Evolutionary conservation across 768 basidiomycete genomes (phyloP).

Genomic region (Boletus sp.): DNA sequence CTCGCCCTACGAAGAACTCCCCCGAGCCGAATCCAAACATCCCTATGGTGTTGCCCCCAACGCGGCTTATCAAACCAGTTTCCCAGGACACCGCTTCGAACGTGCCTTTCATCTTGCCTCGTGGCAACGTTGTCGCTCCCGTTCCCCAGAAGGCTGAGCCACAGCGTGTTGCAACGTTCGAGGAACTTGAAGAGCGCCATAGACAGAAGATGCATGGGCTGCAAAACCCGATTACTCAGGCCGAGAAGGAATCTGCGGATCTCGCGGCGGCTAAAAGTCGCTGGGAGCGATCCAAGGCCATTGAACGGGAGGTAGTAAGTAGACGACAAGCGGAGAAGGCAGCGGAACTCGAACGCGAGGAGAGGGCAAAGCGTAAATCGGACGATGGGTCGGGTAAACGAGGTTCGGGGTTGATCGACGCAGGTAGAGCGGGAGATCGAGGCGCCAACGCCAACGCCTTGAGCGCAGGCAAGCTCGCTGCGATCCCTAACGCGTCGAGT

Average conservation of each 20-base stretch:
- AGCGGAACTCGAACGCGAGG: conserved; percentile 44
- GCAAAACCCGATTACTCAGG: conserved; percentile 81
- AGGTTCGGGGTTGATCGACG: conserved; percentile 29
- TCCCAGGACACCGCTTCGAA: conserved; percentile 33
- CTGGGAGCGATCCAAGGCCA: conserved; percentile 76
- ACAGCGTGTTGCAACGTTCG: conserved; percentile 71
- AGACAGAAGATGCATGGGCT: conserved; percentile 78
- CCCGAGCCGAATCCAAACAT: conserved; percentile 26
- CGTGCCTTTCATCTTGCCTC: conserved; percentile 44
- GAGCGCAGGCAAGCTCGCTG: conserved; percentile 61
- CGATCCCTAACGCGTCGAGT: conserved; percentile 26
- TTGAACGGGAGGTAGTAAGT: conserved; percentile 72
- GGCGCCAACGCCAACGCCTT: conserved; percentile 36
- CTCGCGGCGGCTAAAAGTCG: conserved; percentile 70
- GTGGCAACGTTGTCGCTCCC: conserved; percentile 38
- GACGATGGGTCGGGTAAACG: conserved; percentile 41
- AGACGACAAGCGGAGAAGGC: conserved; percentile 71
- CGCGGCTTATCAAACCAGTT: conserved; percentile 33
- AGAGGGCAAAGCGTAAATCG: conserved; percentile 44
- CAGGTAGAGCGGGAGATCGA: conserved; percentile 32
- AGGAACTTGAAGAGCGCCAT: conserved; percentile 84
- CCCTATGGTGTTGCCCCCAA: conserved; percentile 32
- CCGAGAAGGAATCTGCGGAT: conserved; percentile 73
- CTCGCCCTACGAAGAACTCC: conserved; percentile 15
- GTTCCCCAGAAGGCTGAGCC: conserved; percentile 47